Evolutionary conservation across 352 stramenopile species (phyloP).

Genomic region (Globisporangium takayamanum): DNA sequence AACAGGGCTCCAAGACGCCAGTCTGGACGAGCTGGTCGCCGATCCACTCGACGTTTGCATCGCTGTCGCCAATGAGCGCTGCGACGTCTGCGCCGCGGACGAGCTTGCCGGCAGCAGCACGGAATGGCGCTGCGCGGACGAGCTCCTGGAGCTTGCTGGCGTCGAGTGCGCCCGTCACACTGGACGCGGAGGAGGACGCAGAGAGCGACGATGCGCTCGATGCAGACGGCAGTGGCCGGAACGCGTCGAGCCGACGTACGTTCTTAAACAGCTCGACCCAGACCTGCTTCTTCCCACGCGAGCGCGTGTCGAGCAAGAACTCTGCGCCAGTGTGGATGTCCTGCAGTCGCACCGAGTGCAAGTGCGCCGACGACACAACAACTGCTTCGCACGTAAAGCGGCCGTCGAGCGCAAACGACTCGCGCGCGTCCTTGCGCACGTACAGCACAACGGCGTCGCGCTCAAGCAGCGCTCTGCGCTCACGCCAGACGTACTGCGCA

Average conservation of each 20-base stretch:
- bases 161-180: neutral
- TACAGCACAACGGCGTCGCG: slow-evolving; percentile 33
- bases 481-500: slow-evolving; percentile 41
- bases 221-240: slow-evolving; percentile 6
- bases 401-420: slow-evolving; percentile 33
- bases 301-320: slow-evolving; percentile 36
- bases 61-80: slow-evolving; percentile 19
- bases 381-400: slow-evolving; percentile 38
- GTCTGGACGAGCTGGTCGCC: slow-evolving; percentile 22
- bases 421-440: slow-evolving; percentile 14
- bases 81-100: slow-evolving; percentile 29
- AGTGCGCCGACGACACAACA: slow-evolving; percentile 55
- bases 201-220: neutral
- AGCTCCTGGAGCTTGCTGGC: slow-evolving; percentile 7
- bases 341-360: slow-evolving; percentile 44
- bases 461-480: slow-evolving; percentile 25
- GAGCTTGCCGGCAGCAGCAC: slow-evolving; percentile 18
- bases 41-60: slow-evolving; percentile 14
- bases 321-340: slow-evolving; percentile 34
- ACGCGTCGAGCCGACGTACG: slow-evolving; percentile 15
- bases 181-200: neutral
- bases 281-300: slow-evolving; percentile 40
- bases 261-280: slow-evolving; percentile 47
- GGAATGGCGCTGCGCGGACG: slow-evolving; percentile 18
- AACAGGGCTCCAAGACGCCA: slow-evolving; percentile 25